These are phyloP conservation scores for Pichia pseudocactophila DNA, from an alignment of 805 yeast genomes.

Conservation along the genomic window DNA sequence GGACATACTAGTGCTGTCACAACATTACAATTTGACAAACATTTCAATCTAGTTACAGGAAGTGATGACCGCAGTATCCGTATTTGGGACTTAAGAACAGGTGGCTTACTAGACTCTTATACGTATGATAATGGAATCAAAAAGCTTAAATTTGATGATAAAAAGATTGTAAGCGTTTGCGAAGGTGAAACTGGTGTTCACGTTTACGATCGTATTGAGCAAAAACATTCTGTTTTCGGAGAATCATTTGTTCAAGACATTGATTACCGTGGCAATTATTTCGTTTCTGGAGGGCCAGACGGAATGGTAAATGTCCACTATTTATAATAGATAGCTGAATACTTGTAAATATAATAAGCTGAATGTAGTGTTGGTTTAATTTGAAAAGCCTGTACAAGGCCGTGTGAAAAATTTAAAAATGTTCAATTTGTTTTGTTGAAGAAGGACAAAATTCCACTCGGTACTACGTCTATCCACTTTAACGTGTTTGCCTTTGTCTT, in stretches of 20 bases:
- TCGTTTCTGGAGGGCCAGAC: constrained; percentile 53
- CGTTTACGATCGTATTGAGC: constrained; percentile 48
- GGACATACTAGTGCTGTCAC: constrained; percentile 70
- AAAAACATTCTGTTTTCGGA: constrained; percentile 47
- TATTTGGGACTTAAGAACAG: constrained; percentile 68
- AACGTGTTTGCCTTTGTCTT: neutral
- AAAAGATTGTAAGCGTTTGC: constrained; percentile 41
- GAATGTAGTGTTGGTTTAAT: neutral
- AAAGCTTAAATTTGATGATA: constrained; percentile 49
- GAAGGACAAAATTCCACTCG: no score
- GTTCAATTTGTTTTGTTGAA: neutral
- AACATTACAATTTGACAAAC: constrained; percentile 54
- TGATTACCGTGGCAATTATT: constrained; percentile 40
- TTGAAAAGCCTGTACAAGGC: no score
- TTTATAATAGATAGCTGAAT: constrained; percentile 2
- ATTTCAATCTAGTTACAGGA: constrained; percentile 54
- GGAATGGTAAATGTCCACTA: constrained; percentile 67
- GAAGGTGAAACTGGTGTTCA: constrained; percentile 42
- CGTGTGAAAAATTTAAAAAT: neutral
- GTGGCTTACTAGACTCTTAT: constrained; percentile 51
- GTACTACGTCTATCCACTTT: no score
- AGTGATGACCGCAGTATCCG: constrained; percentile 54
- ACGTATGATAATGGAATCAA: constrained; percentile 50
- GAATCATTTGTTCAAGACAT: constrained; percentile 20
- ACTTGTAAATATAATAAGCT: neutral